Evolutionary conservation across 257 asterid species (phyloP), one percentile per base, ranked within the genome.

Genomic region (Galeopsis tetrahit): DNA sequence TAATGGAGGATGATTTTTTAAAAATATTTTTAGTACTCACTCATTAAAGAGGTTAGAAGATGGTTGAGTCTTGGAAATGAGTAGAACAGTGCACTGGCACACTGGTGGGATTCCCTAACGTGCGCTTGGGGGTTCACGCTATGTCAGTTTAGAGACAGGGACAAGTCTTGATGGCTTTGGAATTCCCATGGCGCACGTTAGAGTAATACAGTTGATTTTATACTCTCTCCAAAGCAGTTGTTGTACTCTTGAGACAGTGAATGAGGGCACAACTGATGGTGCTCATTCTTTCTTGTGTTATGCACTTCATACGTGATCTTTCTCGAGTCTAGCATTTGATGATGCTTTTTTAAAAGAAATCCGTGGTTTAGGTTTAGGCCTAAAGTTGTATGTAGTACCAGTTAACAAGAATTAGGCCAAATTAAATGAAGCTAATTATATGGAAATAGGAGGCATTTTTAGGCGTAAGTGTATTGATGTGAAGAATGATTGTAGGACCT

Each of bases 91-190:
- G 80, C 36, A 67, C 66, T 78, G 79, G 43, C 79, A 71, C 42
- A 70, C 56, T 77, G 75, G 78, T 77, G 79, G 43, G 82, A 70
- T 85, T 84, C 84, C 82, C 81, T 87, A 81, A 79, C 85, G 82
- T 87, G 90, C 87, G 81, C 77, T 60, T 81, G 75, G 82, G 84
- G 83, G 81, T 70, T 82, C 84, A 82, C 85, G 84, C 64, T 82
- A 67, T 83, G 87, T 84, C 90, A 77, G 87, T 83, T 68, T 67
- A 78, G 75, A 53, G 97, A 87, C 78, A 80, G 78, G 81, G 89
- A 87, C 91, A 82, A 68, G 80, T 77, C 88, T 34, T 80, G 76
- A 71, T 70, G 60, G 87, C 86, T 58, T 75, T 82, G 85, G 85
- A 73, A 83, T 81, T 85, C 86, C 85, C 76, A 77, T 69, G 85